Conservation (phyloP, 1,284 basidiomycete species). For the Schizophyllum amplum region DNA sequence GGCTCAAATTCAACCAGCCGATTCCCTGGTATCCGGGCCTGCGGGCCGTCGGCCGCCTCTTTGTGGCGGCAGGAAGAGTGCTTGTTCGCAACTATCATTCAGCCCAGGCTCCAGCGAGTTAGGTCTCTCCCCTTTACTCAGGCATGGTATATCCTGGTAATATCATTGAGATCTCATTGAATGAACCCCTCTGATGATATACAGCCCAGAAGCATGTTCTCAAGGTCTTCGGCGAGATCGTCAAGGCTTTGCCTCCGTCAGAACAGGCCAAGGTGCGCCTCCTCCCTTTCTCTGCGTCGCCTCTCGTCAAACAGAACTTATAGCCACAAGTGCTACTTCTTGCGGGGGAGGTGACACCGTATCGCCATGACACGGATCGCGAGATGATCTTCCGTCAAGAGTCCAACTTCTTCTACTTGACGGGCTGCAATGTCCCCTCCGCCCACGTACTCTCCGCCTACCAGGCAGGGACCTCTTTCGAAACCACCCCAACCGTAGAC, state of each 20-base stretch:
- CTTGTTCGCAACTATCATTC: too few relatives aligned
- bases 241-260: slow-evolving; percentile 35
- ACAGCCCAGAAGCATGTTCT: slow-evolving; percentile 30
- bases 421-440: slow-evolving; percentile 68
- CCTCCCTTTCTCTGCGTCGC: not conserved
- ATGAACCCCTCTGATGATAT: too few relatives aligned
- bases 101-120: too few relatives aligned
- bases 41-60: too few relatives aligned
- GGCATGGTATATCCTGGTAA: too few relatives aligned
- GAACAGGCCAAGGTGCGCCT: slow-evolving; percentile 43
- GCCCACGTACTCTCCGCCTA: slow-evolving; percentile 63
- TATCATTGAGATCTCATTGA: too few relatives aligned
- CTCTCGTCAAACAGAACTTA: not conserved
- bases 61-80: too few relatives aligned
- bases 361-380: slow-evolving; percentile 83
- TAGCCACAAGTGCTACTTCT: slow-evolving; percentile 59
- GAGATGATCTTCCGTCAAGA: slow-evolving; percentile 74
- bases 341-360: slow-evolving; percentile 52
- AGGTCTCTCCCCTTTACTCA: too few relatives aligned
- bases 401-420: slow-evolving; percentile 84
- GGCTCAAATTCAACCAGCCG: too few relatives aligned
- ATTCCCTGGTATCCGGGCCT: too few relatives aligned
- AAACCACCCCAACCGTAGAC: slow-evolving; percentile 39
- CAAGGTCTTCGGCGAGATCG: slow-evolving; percentile 42
- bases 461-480: slow-evolving; percentile 40